Evolutionary conservation across 257 asterid species (phyloP), one percentile per base, ranked within the genome.

Genomic region (Solanum chilense): DNA sequence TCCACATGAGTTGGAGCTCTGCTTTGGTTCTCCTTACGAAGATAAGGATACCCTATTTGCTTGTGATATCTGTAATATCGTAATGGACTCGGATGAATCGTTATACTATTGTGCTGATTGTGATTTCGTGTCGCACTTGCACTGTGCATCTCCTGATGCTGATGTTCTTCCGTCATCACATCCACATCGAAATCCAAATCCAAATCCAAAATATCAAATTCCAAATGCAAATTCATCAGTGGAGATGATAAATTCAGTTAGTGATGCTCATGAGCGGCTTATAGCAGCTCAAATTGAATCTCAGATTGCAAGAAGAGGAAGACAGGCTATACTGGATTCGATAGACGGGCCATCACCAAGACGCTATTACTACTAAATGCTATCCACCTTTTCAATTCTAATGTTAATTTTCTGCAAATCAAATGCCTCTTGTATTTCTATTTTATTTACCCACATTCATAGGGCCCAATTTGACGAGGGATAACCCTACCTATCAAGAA

Each of bases 91-190:
- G 0, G 18, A 35, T 0, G 86, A 44, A 5, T 49, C 76, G 14
- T 47, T 83, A 11, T 87, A 87, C 75, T 87, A 87, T n/a, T 87
- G 89, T 23, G 76, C 82, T 35, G 75, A 27, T 29, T 82, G 89
- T 82, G 89, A 87, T 82, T 87, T 69, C 21, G 89, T 41, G 66
- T 21, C 84, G n/a, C 89, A 87, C 70, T 83, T 87, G 60, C 37
- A 29, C 6, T 82, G 84, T 82, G 86, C 85, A 27, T 45, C 16
- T 27, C 84, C 27, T 45, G 62, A 44, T 4, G n/a, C 15, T 44
- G 13, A 15, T 42, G 56, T 13, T 75, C 12, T 39, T 3, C 84
- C 25, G 3, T 14, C 13, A 45, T 44, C 64, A 78, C 27, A 45
- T 3, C 27, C 27, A 11, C n/a, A 41, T 42, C 9, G 21, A 44